phyloP scores from a whole-genome alignment of 495 filamentous ascomycete species.

The Podospora comata region DNA sequence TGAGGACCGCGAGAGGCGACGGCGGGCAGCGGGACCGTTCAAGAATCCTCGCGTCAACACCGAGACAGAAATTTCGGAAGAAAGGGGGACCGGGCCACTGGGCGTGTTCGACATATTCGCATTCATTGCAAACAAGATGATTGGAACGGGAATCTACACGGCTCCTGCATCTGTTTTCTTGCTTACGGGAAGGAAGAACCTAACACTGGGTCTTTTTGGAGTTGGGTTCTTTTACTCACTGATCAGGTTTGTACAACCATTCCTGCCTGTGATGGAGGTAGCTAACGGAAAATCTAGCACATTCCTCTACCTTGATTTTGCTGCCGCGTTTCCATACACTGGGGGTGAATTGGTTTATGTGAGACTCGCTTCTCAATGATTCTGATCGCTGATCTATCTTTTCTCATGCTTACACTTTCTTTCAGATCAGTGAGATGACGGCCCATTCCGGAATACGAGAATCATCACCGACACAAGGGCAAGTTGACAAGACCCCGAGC shows the following conservation, averaged over 20 bases:
- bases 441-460: background rate
- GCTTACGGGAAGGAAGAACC: slow-evolving; percentile 29
- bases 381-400: background rate
- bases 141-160: slow-evolving; percentile 54
- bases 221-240: slow-evolving; percentile 5
- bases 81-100: background rate
- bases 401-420: background rate
- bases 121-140: slow-evolving; percentile 54
- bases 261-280: no score
- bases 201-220: background rate
- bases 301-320: background rate
- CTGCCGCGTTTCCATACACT: slow-evolving; percentile 3
- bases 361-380: background rate
- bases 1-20: no score
- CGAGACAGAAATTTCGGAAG: background rate
- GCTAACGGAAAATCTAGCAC: background rate
- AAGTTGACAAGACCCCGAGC: no score
- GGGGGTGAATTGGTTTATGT: slow-evolving; percentile 4
- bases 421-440: background rate
- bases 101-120: background rate
- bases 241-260: background rate
- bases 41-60: no score
- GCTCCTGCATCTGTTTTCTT: slow-evolving; percentile 47
- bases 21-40: no score
- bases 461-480: no score